Conservation (phyloP, 2,329 filamentous ascomycete genomes). For the Exserohilum turcica region DNA sequence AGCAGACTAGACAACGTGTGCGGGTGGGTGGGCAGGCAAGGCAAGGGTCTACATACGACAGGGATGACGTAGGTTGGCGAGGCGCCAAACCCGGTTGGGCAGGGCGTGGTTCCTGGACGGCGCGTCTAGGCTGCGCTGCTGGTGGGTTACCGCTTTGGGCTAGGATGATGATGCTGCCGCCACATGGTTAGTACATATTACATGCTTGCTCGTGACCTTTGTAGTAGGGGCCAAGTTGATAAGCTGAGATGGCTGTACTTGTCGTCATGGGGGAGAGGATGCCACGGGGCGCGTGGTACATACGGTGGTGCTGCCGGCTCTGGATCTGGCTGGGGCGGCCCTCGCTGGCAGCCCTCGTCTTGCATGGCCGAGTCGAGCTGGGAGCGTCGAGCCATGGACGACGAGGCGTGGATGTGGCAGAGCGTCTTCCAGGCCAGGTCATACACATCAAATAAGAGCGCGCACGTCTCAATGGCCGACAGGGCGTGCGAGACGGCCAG, state of each 20-base stretch:
- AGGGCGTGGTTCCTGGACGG: slow-evolving; percentile 29
- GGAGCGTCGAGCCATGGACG: not conserved
- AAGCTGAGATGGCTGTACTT: not conserved
- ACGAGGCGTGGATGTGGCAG: not conserved
- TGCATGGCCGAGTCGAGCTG: not conserved
- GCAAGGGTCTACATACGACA: slow-evolving; percentile 26
- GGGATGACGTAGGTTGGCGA: slow-evolving; percentile 30
- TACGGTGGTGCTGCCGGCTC: slow-evolving; percentile 38
- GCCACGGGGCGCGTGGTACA: slow-evolving; percentile 9
- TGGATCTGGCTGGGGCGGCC: slow-evolving; percentile 23
- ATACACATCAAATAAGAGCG: not conserved
- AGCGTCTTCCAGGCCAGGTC: slow-evolving; percentile 1
- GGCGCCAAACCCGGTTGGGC: slow-evolving; percentile 19
- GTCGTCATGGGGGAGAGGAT: not conserved
- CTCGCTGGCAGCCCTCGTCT: not conserved
- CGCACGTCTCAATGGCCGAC: not conserved
- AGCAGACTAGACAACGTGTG: not conserved
- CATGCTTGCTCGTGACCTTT: not conserved
- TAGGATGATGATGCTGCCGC: slow-evolving; percentile 32
- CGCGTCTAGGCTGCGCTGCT: slow-evolving; percentile 14
- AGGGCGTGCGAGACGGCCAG: not conserved
- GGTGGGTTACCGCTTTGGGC: slow-evolving; percentile 23
- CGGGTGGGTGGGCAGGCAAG: slow-evolving; percentile 16
- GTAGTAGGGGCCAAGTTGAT: not conserved
- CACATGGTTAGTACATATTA: not conserved